Evolutionary conservation across 2,329 filamentous ascomycete genomes (phyloP).

Genomic region (Diaporthe ampelina): DNA sequence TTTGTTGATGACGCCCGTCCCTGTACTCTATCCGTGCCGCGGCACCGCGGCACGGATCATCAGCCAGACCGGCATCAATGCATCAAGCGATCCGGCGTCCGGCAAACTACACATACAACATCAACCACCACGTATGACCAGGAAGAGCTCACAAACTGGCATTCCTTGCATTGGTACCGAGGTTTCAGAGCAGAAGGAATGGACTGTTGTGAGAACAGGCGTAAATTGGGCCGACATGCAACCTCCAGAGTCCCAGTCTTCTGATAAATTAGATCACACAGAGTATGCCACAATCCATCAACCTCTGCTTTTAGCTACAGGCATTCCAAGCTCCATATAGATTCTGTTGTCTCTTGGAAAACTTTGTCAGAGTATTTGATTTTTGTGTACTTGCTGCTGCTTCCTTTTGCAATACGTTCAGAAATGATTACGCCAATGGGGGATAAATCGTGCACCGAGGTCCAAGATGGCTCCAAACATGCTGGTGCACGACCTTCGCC

Average conservation of each 20-base stretch:
- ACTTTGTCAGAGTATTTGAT: not conserved
- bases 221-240: not conserved
- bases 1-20: constrained; percentile 1
- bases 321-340: not conserved
- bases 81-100: constrained; percentile 16
- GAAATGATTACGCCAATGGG: not conserved
- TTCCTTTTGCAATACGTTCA: not conserved
- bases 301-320: not conserved
- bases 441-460: not conserved
- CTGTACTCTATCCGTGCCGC: not conserved
- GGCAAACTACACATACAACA: not conserved
- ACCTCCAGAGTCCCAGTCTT: not conserved
- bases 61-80: constrained; percentile 9
- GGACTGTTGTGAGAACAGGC: not conserved
- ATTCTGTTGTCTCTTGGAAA: not conserved
- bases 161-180: not conserved
- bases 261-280: not conserved
- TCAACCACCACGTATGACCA: not conserved
- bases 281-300: not conserved
- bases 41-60: not conserved
- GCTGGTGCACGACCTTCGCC: not conserved
- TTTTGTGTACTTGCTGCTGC: not conserved
- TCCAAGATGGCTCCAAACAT: not conserved
- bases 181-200: not conserved
- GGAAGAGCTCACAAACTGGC: not conserved